Evolutionary conservation across 257 asterid genomes (phyloP).

Genomic region (Capsicum baccatum): DNA sequence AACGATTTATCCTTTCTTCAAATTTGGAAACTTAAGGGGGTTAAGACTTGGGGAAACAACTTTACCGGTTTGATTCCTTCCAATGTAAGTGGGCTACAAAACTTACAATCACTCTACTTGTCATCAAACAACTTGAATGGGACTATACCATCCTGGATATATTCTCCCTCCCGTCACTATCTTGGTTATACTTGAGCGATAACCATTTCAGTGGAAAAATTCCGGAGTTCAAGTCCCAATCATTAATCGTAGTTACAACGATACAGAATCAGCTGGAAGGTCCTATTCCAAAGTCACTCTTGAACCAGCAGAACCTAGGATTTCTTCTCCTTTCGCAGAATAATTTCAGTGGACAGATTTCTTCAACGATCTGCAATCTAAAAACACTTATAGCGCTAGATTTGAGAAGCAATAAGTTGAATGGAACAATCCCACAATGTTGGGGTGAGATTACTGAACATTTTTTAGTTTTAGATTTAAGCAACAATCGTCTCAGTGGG

Average conservation of each 20-base stretch:
- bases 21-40: not conserved
- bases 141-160: no score
- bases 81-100: no score
- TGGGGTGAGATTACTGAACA: not conserved
- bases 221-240: no score
- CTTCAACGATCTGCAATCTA: not conserved
- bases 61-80: no score
- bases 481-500: slow-evolving; percentile 11
- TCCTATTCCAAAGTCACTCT: not conserved
- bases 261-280: not conserved
- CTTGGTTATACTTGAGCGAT: no score
- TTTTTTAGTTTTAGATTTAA: not conserved
- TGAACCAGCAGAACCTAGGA: not conserved
- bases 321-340: not conserved
- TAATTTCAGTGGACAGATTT: not conserved
- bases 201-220: no score
- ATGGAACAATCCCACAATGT: not conserved
- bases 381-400: not conserved
- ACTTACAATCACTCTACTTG: no score
- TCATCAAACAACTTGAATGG: no score
- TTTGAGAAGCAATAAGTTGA: not conserved
- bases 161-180: no score
- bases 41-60: not conserved
- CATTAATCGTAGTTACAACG: rapidly evolving
- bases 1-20: not conserved